Conservation (phyloP, 2,329 filamentous ascomycete genomes). For the Xylaria sp. region DNA sequence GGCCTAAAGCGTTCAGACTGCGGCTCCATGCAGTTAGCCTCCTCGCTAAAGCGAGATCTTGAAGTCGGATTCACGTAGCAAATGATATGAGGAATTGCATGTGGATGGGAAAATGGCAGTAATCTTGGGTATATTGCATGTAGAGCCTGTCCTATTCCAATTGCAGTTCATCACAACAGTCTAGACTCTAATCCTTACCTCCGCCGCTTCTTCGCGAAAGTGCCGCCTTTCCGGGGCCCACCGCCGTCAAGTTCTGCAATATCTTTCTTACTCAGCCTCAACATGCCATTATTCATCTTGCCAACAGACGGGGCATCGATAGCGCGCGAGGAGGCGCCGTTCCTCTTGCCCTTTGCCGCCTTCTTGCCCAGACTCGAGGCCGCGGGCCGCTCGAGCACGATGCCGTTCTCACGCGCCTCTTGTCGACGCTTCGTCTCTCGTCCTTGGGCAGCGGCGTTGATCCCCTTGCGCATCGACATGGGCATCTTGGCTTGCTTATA, state of each 20-base stretch:
- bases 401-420: constrained; percentile 88
- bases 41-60: neutral
- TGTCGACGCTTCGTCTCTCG: constrained; percentile 74
- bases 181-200: constrained; percentile 25
- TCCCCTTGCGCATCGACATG: constrained; percentile 85
- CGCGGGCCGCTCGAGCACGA: constrained; percentile 73
- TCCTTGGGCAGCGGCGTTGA: constrained; percentile 66
- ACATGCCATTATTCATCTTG: constrained; percentile 72
- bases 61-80: too few relatives aligned
- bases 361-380: constrained; percentile 40
- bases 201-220: constrained; percentile 35
- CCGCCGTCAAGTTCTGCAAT: constrained; percentile 50
- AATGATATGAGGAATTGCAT: neutral
- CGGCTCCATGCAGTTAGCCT: too few relatives aligned
- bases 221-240: constrained; percentile 23
- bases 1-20: too few relatives aligned
- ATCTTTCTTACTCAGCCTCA: constrained; percentile 80
- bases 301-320: constrained; percentile 81
- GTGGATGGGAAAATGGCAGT: neutral
- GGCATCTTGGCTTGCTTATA: constrained; percentile 87
- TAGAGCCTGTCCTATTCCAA: neutral
- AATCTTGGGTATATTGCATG: constrained; percentile 6
- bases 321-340: constrained; percentile 47
- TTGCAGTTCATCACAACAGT: neutral
- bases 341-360: constrained; percentile 44